Evolutionary conservation across 2,329 filamentous ascomycete species (phyloP), one percentile per base, ranked within the genome.

Genomic region (Botrytis elliptica): DNA sequence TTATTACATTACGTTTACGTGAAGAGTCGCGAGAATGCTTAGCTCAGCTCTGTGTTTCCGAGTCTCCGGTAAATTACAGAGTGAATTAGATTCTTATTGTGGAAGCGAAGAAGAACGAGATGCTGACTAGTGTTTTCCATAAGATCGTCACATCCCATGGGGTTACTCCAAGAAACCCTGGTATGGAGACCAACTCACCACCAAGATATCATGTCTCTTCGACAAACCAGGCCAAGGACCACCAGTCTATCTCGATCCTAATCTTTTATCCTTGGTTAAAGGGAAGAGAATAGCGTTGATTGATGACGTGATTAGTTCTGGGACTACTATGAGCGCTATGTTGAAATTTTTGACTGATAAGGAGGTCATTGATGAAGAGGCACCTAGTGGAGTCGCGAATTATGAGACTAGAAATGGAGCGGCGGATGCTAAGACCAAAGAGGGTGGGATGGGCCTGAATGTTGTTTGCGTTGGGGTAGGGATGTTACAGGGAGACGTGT

Each of bases 301-400:
- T 42, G 59, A 71, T 42, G 69, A 71, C 25, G 69, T 52, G 22
- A 64, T 71, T 52, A 71, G 42, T 55, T 64, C 55, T 40, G 69
- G 57, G 44, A 44, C 33, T 12, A 71, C 44, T 0, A 71, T 71
- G 20, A n/a, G 25, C 12, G 40, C 42, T 16, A 71, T 64, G 25
- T 18, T 71, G 40, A 52, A 46, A 18, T 64, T 64, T 71, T n/a
- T 71, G 42, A 40, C 22, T 18, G 42, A 25, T 16, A 8, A 46
- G 20, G 63, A 36, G 20, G 6, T 49, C 6, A 1, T 4, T 36
- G 63, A 18, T 49, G 42, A 25, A 46, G 42, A 22, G 5, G 20
- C 7, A 12, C 20, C 2, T 42, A 4, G 18, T 36, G 4, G 20
- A 29, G 2, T 33, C 2, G 22, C 8, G 16, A 22, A 33, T 44